phyloP scores from a whole-genome alignment of 75 land plant species.

The Pinus tabuliformis region DNA sequence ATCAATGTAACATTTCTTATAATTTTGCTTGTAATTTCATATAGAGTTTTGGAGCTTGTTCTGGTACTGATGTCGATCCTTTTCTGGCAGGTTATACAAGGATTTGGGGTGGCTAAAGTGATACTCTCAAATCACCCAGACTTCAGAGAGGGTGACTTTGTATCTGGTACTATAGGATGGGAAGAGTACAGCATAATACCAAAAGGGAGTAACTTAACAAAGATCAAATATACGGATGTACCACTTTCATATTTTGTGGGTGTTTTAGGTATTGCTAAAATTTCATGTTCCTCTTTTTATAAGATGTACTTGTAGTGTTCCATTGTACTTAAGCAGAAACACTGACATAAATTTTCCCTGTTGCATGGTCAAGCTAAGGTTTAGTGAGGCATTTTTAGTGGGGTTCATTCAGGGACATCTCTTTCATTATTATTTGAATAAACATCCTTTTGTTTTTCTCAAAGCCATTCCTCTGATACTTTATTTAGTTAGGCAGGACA shows the following conservation, averaged over 20 bases:
- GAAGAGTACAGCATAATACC: conserved; percentile 44
- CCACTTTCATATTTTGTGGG: conserved; percentile 57
- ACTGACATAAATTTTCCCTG: neutral
- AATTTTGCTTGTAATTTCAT: no score
- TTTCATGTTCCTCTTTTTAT: neutral
- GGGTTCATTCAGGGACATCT: neutral
- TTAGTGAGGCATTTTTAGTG: neutral
- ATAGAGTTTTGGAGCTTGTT: no score
- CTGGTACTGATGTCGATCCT: neutral
- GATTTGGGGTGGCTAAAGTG: conserved; percentile 53
- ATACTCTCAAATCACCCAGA: conserved; percentile 48
- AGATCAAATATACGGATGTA: conserved; percentile 24
- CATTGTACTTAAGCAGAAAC: neutral
- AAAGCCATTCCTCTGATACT: neutral
- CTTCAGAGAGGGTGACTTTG: conserved; percentile 46
- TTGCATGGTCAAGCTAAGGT: neutral
- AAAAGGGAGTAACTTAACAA: conserved; percentile 16
- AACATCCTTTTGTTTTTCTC: no score
- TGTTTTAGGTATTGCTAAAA: conserved; percentile 27
- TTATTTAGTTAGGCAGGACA: neutral
- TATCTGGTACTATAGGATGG: conserved; percentile 49
- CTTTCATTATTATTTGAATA: neutral
- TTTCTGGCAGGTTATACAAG: conserved; percentile 28
- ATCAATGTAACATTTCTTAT: no score
- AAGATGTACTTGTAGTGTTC: neutral